A percentile compares a stretch with the other conserved stretches of the same genome.
These are phyloP conservation scores for Aspergillus glaucus DNA, from an alignment of 2,329 filamentous ascomycete genomes.

Conservation along the genomic window DNA sequence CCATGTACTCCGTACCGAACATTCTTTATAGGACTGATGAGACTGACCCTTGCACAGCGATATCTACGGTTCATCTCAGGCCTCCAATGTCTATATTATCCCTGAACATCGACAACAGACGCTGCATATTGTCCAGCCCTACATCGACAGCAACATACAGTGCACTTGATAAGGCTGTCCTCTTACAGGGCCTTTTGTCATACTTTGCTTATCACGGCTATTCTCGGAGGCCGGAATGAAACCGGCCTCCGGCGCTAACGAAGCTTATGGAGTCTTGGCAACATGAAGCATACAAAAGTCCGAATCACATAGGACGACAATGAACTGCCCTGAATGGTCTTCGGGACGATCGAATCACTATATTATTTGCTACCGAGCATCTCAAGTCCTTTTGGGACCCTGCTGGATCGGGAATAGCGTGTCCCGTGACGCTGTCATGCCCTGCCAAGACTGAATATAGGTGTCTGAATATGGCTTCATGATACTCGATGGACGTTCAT, in stretches of 20 bases:
- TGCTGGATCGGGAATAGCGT: conserved; percentile 20
- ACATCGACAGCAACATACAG: too few species aligned
- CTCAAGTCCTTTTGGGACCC: not conserved
- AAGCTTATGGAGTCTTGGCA: conserved; percentile 13
- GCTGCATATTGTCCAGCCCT: too few species aligned
- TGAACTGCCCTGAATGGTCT: not conserved
- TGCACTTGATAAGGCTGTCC: not conserved
- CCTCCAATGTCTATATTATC: not conserved
- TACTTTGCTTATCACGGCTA: conserved; percentile 17
- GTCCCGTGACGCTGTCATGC: conserved; percentile 23
- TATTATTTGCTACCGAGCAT: not conserved
- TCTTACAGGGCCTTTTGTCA: not conserved
- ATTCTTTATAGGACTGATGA: too few species aligned
- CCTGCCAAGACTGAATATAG: conserved; percentile 24
- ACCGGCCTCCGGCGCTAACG: conserved; percentile 33
- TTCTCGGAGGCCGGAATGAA: conserved; percentile 37
- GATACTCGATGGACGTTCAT: not conserved
- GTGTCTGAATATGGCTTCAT: conserved; percentile 6
- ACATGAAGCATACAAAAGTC: not conserved
- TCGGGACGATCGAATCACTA: not conserved
- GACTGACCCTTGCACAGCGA: not conserved
- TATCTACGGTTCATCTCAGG: not conserved
- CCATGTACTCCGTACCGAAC: too few species aligned
- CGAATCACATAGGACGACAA: not conserved
- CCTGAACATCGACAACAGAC: too few species aligned